Base-by-base conservation (phyloP, 495 filamentous ascomycete species). In the Penicillium manginii region DNA sequence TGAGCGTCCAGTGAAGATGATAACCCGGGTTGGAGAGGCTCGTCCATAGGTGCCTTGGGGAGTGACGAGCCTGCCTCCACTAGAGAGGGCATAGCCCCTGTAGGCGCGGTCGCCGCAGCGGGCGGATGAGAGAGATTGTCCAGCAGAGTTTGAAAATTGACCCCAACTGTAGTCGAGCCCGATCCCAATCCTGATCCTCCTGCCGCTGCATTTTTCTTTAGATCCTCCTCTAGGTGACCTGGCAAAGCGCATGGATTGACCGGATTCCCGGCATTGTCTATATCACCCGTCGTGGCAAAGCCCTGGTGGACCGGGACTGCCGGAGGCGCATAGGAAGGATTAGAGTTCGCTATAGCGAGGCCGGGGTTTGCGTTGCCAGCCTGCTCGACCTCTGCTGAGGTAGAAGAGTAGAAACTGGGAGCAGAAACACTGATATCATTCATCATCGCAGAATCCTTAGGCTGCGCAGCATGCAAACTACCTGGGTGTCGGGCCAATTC, bases 221-320 rank as follows among this genome's bases (percentile, higher is more conserved):
- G 55, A 47, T 61, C 65, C 37, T 55, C 48, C 58, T 68, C 69
- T 74, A 73, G 59, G 65, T 62, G 73, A 51, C 64, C 47, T 37
- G 63, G 60, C 56, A 63, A 33, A 52, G 54, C 58, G 45, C 51
- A 35, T 19, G 66, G 56, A 57, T 60, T 55, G 33, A 55, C 55
- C 40, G 62, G 26, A 51, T 62, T 64, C 55, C 49, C 56, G 54
- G 70, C 52, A 60, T 62, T 64, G 54, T 75, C 68, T 75, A 75
- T 58, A 62, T 73, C 67, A 58, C 60, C 72, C 57, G 69, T 61
- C 52, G 62, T 58, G 66, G 65, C 65, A 50, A 66, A 59, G 60
- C 59, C 60, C 57, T 82, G 81, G 55, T 85, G 77, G 50, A 80
- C 80, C 40, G 87, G 79, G 57, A 77, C 82, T 52, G 77, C 71